Evolutionary conservation across 2,329 filamentous ascomycete species (phyloP), one percentile per base, ranked within the genome.

Genomic region (Aureobasidium sp.): DNA sequence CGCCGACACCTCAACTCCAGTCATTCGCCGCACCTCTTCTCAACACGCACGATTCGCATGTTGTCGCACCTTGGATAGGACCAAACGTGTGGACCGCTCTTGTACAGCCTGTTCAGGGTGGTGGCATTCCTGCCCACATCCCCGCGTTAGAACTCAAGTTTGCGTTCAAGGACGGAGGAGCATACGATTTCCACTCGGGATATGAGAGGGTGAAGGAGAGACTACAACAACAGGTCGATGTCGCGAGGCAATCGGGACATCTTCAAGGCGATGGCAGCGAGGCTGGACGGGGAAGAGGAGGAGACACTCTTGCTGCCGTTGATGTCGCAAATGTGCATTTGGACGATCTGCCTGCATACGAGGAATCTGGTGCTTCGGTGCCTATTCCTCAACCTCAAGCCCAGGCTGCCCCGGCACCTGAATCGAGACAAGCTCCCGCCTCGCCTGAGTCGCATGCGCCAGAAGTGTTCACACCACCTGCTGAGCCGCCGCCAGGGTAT

Each of bases 121-220:
- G 94, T 41, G 90, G 90, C 55, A 89, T 97, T 56, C 90, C 92
- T 0, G 77, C 87, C 5, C 80, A 87, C 25, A 82, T 90, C 65
- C 82, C 87, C 20, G 85, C 87, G 31, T 80, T 96, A 47, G 90
- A 94, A 69, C 75, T 96, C 67, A 91, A 89, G 72, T 82, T 97
- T 69, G 91, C 87, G 25, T 97, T 97, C 79, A 92, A 91, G 72
- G 92, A 97, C 65, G 93, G 93, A 47, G 93, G 93, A n/a, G 92
- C 92, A 63, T 94, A 89, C 73, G 91, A 96, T 68, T 97, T 96
- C 71, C 87, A 92, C 69, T 84, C 85, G 56, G 84, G 84, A 58
- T 96, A 92, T 70, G 90, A 95, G 69, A 82, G 88, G 62, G 86
- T 97, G 66, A 91, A 90, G 71, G 92, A 96, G 71, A 84, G 91